Evolutionary conservation across 306 rosid species (phyloP).

Genomic region (Malus sylvestris): DNA sequence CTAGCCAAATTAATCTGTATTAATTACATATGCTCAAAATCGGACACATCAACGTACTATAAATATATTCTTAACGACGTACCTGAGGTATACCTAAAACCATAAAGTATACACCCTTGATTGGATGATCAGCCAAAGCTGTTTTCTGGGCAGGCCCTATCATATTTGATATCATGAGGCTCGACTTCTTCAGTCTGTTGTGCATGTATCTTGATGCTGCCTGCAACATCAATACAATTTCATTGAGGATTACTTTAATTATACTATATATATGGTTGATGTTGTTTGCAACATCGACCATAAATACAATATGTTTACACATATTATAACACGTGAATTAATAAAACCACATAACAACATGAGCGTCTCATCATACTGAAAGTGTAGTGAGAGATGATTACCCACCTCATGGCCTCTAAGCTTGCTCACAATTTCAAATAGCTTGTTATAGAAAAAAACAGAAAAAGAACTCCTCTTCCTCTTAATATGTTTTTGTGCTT

Average conservation of each 20-base stretch:
- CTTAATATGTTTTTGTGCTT: constrained; percentile 31
- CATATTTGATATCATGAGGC: not conserved
- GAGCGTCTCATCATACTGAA: not conserved
- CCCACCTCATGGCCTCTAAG: constrained; percentile 47
- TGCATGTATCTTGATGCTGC: constrained; percentile 38
- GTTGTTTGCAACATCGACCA: not conserved
- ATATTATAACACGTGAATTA: not conserved
- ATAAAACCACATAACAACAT: not conserved
- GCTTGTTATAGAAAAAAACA: constrained; percentile 24
- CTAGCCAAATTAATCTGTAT: too few relatives aligned
- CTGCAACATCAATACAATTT: constrained; percentile 8
- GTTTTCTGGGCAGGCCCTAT: constrained; percentile 48
- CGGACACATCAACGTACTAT: too few relatives aligned
- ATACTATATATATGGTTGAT: not conserved
- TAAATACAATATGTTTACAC: too few relatives aligned
- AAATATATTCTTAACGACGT: not conserved
- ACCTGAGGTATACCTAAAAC: constrained; percentile 49
- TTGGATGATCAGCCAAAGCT: constrained; percentile 34
- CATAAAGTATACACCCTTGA: constrained; percentile 33
- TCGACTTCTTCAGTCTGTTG: constrained; percentile 29
- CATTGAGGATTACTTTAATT: not conserved
- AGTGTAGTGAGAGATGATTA: not conserved
- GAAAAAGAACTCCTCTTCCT: constrained; percentile 43
- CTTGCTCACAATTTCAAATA: constrained; percentile 36
- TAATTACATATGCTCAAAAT: too few relatives aligned